phyloP scores from a whole-genome alignment of 1,284 basidiomycete genomes.

The Leucoagaricus sp. region DNA sequence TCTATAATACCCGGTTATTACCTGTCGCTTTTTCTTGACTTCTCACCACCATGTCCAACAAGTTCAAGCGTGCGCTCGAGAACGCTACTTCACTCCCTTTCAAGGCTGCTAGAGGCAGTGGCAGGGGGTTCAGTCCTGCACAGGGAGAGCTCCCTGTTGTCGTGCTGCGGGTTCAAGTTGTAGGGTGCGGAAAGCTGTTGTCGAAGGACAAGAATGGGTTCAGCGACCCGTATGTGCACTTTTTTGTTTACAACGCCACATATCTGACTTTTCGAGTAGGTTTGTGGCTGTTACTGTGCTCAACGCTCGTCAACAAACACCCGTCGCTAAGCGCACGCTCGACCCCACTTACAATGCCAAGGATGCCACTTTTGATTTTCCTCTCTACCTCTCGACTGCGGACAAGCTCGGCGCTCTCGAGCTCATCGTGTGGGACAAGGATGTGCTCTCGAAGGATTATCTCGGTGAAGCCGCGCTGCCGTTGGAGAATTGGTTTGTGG shows the following conservation, averaged over 20 bases:
- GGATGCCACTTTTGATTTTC: conserved; percentile 86
- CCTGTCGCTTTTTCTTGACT: neutral
- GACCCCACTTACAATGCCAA: conserved; percentile 74
- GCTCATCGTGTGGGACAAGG: conserved; percentile 93
- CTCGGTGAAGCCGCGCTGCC: conserved; percentile 84
- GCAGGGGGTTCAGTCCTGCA: conserved; percentile 40
- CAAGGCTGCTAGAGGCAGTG: conserved; percentile 15
- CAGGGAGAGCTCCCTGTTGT: conserved; percentile 68
- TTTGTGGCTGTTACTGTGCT: conserved; percentile 76
- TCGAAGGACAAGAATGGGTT: conserved; percentile 65
- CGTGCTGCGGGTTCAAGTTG: conserved; percentile 63
- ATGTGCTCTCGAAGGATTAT: conserved; percentile 88
- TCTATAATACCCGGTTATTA: too few relatives aligned
- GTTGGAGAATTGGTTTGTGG: conserved; percentile 79
- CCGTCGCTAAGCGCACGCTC: conserved; percentile 79
- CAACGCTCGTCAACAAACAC: conserved; percentile 69
- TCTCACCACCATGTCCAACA: conserved; percentile 14
- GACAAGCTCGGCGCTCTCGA: conserved; percentile 80
- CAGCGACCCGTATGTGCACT: conserved; percentile 70
- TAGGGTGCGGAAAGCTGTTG: conserved; percentile 61
- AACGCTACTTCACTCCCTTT: conserved; percentile 35
- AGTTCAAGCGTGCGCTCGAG: conserved; percentile 36
- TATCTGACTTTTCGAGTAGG: conserved; percentile 35
- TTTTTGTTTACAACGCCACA: neutral
- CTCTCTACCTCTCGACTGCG: conserved; percentile 74